Evolutionary conservation across 1,284 basidiomycete species (phyloP).

Genomic region (Sanghuangporus weigelae): DNA sequence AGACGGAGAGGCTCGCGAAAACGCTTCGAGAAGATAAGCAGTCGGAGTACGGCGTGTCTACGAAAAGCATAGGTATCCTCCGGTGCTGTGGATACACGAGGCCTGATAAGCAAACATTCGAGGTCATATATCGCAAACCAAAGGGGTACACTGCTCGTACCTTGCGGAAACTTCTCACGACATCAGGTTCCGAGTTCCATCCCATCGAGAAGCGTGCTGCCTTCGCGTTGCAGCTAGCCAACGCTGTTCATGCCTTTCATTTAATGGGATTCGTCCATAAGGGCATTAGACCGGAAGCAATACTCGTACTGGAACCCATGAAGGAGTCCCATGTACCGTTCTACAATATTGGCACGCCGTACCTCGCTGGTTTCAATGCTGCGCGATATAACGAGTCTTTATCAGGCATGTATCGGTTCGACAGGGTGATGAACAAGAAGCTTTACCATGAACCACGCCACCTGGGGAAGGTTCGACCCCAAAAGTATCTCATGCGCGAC

Average conservation of each 20-base stretch:
- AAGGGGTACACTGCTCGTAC: not conserved
- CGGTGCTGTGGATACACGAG: not conserved
- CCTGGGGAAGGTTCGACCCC: not conserved
- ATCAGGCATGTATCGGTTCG: not conserved
- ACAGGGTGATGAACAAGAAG: not conserved
- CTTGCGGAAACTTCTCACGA: not conserved
- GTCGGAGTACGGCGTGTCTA: not conserved
- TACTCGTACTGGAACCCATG: not conserved
- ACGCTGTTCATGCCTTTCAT: slow-evolving; percentile 1
- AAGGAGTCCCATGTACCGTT: not conserved
- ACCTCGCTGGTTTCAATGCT: not conserved
- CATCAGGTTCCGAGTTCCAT: not conserved
- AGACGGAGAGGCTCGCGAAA: not conserved
- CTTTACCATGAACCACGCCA: slow-evolving; percentile 8
- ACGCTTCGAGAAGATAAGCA: not conserved
- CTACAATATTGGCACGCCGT: not conserved
- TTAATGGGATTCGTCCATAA: slow-evolving; percentile 1
- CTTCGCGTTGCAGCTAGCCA: slow-evolving; percentile 1
- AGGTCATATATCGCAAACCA: not conserved
- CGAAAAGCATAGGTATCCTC: not conserved
- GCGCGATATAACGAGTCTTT: not conserved
- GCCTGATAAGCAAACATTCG: not conserved
- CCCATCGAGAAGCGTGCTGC: not conserved
- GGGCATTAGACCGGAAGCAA: not conserved
- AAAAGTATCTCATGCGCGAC: slow-evolving; percentile 3